phyloP scores from a whole-genome alignment of 345 rosid genomes.

The Litchi chinensis region DNA sequence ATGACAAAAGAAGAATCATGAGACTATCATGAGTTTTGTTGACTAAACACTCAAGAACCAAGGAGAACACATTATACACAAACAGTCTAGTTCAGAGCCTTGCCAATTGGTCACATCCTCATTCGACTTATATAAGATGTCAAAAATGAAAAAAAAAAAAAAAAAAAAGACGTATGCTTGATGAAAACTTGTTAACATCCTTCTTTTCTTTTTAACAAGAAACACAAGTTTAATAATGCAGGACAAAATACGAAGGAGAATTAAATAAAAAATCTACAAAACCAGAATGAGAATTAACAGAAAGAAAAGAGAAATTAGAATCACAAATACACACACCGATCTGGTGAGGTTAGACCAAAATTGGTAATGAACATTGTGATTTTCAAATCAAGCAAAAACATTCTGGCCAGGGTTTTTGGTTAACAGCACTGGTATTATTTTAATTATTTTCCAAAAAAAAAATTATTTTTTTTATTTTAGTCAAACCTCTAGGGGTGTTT shows the following conservation, averaged over 20 bases:
- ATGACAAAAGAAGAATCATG: constrained; percentile 4
- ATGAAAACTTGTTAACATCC: not conserved
- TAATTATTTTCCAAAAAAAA: not conserved
- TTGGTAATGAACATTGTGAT: not conserved
- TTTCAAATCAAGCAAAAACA: not conserved
- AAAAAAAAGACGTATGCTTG: no score
- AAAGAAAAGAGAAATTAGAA: not conserved
- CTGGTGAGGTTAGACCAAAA: not conserved
- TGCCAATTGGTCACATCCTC: not conserved
- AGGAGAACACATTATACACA: not conserved
- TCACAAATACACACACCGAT: not conserved
- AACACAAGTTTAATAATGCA: not conserved
- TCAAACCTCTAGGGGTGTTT: not conserved
- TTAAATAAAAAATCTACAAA: not conserved
- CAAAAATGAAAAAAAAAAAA: no score
- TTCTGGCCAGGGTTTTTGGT: not conserved
- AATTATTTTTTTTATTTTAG: not conserved
- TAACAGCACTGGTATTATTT: not conserved
- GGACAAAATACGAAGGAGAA: not conserved
- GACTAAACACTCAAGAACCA: not conserved
- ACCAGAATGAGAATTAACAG: not conserved
- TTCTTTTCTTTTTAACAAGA: not conserved
- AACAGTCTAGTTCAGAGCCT: not conserved
- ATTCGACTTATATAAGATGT: not conserved
- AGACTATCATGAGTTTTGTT: not conserved